Base-by-base conservation (phyloP, 805 yeast species). In the Sungouiozyma ichnusensis region DNA sequence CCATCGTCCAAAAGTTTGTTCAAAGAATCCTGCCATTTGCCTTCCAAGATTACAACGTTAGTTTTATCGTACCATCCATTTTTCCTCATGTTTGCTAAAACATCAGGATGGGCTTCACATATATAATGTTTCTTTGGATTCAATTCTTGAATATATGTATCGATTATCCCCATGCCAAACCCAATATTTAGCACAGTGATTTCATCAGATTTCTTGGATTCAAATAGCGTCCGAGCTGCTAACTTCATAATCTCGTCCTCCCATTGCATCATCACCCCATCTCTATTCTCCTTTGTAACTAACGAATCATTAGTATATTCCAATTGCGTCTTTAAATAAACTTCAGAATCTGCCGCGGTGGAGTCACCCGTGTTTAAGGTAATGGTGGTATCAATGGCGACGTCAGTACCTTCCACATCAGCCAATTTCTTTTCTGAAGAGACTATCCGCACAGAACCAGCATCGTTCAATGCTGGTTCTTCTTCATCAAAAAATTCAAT, bases 261-360 rank as follows among this genome's bases (percentile, higher is more conserved):
- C 97, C 97, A 88, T 51, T 81, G 82, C 97, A 88, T 88, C 97
- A 88, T 88, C 2, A 88, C 97, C 15, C 96, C 97, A 54, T 88
- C 97, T 37, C 73, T 69, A 40, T 80, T 67, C 18, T 76, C 80
- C 45, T 76, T 70, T 1, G 97, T 90, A 19, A 85, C 66, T 19
- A 88, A 67, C 0, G 92, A 79, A 45, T 79, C 81, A 34, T 67
- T 71, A 1, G 65, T 64, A 57, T 85, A 88, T 50, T 76, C 78
- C 19, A 88, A 65, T 53, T 79, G 70, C 3, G 88, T 74, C 11
- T 71, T 63, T 35, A 88, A 67, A 53, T 79, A 88, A 0, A 82
- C 71, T 2, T 67, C 58, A 46, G 82, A 87, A 45, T 77, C 70
- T 39, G 71, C 74, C 1, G 90, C 80, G 2, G 90, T 83, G 41